A percentile compares a stretch with the other conserved stretches of the same genome.
These are phyloP conservation scores for Aureobasidium lini DNA, from an alignment of 2,329 filamentous ascomycete genomes.

Conservation along the genomic window DNA sequence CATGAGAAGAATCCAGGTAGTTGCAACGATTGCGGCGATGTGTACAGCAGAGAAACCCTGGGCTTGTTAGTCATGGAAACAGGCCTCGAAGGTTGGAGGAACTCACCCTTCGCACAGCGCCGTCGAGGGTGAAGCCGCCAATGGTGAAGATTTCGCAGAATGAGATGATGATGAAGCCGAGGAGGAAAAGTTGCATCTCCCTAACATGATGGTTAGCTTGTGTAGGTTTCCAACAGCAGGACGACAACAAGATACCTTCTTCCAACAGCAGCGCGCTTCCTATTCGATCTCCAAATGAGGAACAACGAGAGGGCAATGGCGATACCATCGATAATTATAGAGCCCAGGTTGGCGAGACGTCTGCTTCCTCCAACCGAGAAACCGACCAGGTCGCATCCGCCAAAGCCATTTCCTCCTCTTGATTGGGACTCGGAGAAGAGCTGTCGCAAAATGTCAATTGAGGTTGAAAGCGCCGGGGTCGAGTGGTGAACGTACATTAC, in stretches of 20 bases:
- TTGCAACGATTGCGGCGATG: slow-evolving; percentile 80
- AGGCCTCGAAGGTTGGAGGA: neutral
- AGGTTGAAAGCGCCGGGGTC: neutral
- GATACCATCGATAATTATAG: slow-evolving; percentile 72
- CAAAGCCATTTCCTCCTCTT: slow-evolving; percentile 54
- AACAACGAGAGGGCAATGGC: slow-evolving; percentile 62
- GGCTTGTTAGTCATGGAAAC: neutral
- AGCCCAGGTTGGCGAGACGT: slow-evolving; percentile 79
- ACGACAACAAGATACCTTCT: slow-evolving; percentile 56
- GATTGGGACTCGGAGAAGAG: slow-evolving; percentile 55
- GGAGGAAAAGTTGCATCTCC: slow-evolving; percentile 92
- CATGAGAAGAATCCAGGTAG: slow-evolving; percentile 87
- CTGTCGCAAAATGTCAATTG: slow-evolving; percentile 37
- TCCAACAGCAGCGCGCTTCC: slow-evolving; percentile 88
- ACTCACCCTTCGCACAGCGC: slow-evolving; percentile 63
- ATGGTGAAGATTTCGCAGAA: slow-evolving; percentile 97
- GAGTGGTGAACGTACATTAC: slow-evolving; percentile 35
- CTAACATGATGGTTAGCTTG: slow-evolving; percentile 38
- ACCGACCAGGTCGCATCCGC: slow-evolving; percentile 67
- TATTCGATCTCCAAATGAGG: slow-evolving; percentile 72
- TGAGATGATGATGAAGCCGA: slow-evolving; percentile 76
- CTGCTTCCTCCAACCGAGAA: slow-evolving; percentile 61
- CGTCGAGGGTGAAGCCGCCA: slow-evolving; percentile 72
- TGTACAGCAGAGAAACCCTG: slow-evolving; percentile 86
- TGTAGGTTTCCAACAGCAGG: neutral